A percentile compares a stretch with the other conserved stretches of the same genome.
Evolutionary conservation across 1,284 basidiomycete species (phyloP).

Genomic region (Cutaneotrichosporon sp.): DNA sequence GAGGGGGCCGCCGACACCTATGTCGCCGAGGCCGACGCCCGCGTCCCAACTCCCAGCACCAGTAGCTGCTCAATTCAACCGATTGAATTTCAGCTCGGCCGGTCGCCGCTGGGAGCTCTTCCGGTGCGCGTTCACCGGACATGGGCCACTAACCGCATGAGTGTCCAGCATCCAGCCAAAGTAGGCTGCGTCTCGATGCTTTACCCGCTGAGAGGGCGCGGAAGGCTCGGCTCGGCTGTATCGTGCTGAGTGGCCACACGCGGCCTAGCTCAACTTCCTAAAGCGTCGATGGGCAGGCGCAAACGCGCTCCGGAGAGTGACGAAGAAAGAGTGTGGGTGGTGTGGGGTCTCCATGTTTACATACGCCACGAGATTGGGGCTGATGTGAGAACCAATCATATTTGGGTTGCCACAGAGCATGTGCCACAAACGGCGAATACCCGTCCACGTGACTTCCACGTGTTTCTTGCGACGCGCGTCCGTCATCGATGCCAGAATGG

Average conservation of each 20-base stretch:
- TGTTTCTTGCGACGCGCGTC: slow-evolving; percentile 5
- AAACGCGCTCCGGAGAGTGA: too few species aligned
- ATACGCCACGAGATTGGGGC: neutral
- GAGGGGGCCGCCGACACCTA: too few species aligned
- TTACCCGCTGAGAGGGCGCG: too few species aligned
- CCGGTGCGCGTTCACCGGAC: neutral
- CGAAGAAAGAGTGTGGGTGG: too few species aligned
- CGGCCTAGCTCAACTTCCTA: neutral
- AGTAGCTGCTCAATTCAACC: too few species aligned
- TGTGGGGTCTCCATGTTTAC: too few species aligned
- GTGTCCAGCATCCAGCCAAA: too few species aligned
- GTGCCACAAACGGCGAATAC: slow-evolving; percentile 1
- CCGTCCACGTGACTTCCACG: neutral
- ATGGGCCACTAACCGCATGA: too few species aligned
- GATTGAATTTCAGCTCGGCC: too few species aligned
- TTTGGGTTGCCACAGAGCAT: neutral
- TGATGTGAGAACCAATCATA: neutral
- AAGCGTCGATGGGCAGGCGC: neutral
- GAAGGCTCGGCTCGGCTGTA: too few species aligned
- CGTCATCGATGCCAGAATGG: slow-evolving; percentile 8
- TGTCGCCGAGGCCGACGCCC: neutral
- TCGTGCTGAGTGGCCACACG: too few species aligned
- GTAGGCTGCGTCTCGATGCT: too few species aligned
- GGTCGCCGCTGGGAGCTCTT: neutral
- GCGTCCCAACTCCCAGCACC: neutral